A percentile compares a stretch with the other conserved stretches of the same genome.
Conservation (phyloP, 257 asterid genomes). For the Petrea volubilis region DNA sequence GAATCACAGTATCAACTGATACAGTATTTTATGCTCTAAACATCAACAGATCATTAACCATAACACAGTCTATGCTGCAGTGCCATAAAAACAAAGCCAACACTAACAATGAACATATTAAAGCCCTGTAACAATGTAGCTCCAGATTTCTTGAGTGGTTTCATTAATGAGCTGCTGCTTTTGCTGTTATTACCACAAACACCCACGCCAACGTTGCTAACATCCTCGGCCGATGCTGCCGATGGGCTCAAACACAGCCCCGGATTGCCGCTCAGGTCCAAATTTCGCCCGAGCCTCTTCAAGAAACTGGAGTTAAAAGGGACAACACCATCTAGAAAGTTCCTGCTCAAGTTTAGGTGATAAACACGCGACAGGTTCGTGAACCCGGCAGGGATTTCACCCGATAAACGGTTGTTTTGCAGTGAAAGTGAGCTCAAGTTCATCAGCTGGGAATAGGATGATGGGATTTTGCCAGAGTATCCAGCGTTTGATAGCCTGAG, state of each 20-base stretch:
- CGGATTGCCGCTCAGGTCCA: conserved; percentile 81
- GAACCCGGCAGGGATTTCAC: conserved; percentile 61
- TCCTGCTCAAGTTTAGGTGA: conserved; percentile 83
- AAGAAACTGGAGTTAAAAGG: conserved; percentile 76
- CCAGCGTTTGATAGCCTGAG: conserved; percentile 78
- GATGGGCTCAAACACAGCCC: conserved; percentile 66
- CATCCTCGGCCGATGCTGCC: conserved; percentile 23
- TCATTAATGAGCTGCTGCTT: conserved; percentile 37
- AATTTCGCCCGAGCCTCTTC: conserved; percentile 67
- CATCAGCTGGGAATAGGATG: conserved; percentile 46
- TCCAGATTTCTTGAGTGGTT: conserved; percentile 47
- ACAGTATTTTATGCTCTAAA: not conserved
- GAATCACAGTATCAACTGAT: not conserved
- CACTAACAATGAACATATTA: conserved; percentile 26
- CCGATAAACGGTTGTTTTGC: conserved; percentile 66
- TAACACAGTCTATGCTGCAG: conserved; percentile 20
- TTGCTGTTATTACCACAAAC: conserved; percentile 55
- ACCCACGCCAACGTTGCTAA: conserved; percentile 38
- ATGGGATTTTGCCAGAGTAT: conserved; percentile 68
- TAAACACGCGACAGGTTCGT: conserved; percentile 53
- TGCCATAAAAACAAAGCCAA: conserved; percentile 26
- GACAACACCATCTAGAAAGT: conserved; percentile 60
- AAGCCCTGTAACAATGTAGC: conserved; percentile 25
- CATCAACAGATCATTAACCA: conserved; percentile 10
- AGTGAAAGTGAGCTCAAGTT: conserved; percentile 68